Base-by-base conservation (phyloP, 345 rosid species). In the Melaleuca alternifolia region DNA sequence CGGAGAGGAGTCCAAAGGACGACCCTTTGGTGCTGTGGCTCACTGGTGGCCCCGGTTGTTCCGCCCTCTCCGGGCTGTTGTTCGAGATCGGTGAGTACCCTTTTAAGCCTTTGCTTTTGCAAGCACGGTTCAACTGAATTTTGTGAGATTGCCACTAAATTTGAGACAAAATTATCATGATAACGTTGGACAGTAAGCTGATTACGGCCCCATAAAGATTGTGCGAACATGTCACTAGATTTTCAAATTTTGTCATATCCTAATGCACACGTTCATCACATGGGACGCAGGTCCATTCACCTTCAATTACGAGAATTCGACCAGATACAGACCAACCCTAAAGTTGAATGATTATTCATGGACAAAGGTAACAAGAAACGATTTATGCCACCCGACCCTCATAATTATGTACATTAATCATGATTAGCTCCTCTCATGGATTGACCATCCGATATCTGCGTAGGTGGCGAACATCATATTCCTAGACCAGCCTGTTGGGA, bases 1-100 rank as follows among this genome's bases (percentile, higher is more conserved):
- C 90, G 7, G 89, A 87, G 83, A 84, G 86, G 79, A 86, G 62
- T 41, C 90, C 90, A 1, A 24, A 51, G 61, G 82, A 82, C 37
- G 90, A 87, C 15, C 90, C 89, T 84, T 37, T 90, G 16, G 14
- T 90, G 30, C 81, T 88, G 8, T 90, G 92, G 92, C 57, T 88
- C 57, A 82, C 86, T 24, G 92, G 90, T 15, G 89, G 92, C 26
- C 90, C 92, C 7, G 90, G 92, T 4, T 90, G 92, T 44, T 89
- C 90, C 28, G 85, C 10, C 3, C 85, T 90, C 30, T 57, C 62
- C 1, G 62, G 30, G 11, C 28, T 57, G 7, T 26, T 26, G 30
- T 26, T 11, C 30, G 1, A 24, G 62, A 86, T 79, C 23, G 87
- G 92, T 75, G 65, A 11, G 41, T n/a, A 4, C 33, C 21, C 57